These are phyloP conservation scores for Hypoxylon sp. DNA, from an alignment of 2,329 filamentous ascomycete species.

Conservation along the genomic window DNA sequence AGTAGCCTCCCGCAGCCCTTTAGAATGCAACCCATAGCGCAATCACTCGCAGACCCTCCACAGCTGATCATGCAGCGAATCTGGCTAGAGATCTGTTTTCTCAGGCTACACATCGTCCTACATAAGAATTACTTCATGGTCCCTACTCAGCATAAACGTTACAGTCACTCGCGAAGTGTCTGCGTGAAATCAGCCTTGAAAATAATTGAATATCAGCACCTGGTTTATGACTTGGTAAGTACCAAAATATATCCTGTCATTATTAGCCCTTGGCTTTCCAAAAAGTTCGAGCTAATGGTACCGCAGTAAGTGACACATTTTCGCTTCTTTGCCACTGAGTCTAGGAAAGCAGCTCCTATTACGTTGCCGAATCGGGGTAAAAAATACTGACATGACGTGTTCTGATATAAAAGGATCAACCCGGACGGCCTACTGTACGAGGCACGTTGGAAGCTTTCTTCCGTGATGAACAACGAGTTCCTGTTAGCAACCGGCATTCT, in stretches of 20 bases:
- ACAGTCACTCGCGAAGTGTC: constrained; percentile 58
- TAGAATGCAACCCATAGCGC: constrained; percentile 39
- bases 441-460: constrained; percentile 61
- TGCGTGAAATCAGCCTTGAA: constrained; percentile 63
- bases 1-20: constrained; percentile 37
- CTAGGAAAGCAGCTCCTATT: background rate
- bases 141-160: constrained; percentile 52
- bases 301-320: background rate
- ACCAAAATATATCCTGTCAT: background rate
- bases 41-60: constrained; percentile 62
- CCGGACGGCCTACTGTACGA: constrained; percentile 58
- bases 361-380: background rate
- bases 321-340: background rate
- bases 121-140: constrained; percentile 65
- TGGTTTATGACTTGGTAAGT: constrained; percentile 61
- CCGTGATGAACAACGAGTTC: constrained; percentile 61
- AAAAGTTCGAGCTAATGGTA: background rate
- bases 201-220: constrained; percentile 63
- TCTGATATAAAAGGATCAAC: constrained; percentile 44
- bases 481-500: constrained; percentile 63
- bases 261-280: background rate
- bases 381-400: background rate
- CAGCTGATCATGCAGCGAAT: constrained; percentile 65
- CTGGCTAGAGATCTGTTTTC: constrained; percentile 64
- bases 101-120: constrained; percentile 65